Base-by-base conservation (phyloP, 306 rosid species). In the Gynostemma pentaphyllum region DNA sequence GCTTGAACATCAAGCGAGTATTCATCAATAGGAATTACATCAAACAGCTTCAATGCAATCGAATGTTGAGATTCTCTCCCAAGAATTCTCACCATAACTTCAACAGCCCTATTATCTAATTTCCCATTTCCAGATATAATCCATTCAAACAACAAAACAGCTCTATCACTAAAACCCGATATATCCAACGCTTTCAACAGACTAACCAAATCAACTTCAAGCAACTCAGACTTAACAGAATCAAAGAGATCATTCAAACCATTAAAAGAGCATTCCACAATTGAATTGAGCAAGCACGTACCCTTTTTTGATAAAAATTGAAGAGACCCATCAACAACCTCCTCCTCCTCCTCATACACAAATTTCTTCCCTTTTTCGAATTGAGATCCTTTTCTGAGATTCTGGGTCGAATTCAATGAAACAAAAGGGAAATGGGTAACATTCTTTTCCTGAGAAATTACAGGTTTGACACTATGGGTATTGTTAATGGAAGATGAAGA, bases 1-100 rank as follows among this genome's bases (percentile, higher is more conserved):
- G 99, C 90, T 54, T 87, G 73, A 4, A 92, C 76, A 75, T 86
- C 96, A 13, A 92, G 84, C 4, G 83, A 81, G 74, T 86, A 92
- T 46, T 81, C 80, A 52, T 86, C 96, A 48, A 92, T 49, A 28
- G 94, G 84, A 76, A 92, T 84, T 68, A 66, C 75, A 64, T 88
- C 90, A 66, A 92, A 88, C 83, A 92, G 27, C 78, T 81, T 86
- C 8, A 80, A 79, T 30, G 97, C 95, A 78, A 80, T 73, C 5
- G 82, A 78, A 77, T 94, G 87, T 76, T 88, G 95, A 1, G 99
- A 94, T 70, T 94, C 94, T 57, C 87, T 86, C 26, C 97, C 97
- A 36, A 94, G 75, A 39, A 94, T 84, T 50, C 84, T 82, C 69
- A 84, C 83, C 83, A 88, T 78, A 13, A 84, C 52, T 67, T 94